phyloP scores from a whole-genome alignment of 371 early-diverging fungal genomes.

The Lichtheimia ornata region DNA sequence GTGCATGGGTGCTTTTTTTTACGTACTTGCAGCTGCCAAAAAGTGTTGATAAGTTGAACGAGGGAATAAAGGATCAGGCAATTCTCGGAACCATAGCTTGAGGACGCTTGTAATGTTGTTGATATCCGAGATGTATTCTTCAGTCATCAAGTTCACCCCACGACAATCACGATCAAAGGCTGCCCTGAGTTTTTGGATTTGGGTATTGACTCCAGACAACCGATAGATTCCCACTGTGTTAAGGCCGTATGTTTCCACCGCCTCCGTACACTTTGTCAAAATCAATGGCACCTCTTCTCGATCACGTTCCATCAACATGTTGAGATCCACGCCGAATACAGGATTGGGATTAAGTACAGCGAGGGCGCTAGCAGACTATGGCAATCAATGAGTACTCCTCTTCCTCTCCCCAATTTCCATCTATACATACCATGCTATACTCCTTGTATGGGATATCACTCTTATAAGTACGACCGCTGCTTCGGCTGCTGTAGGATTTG shows the following conservation, averaged over 20 bases:
- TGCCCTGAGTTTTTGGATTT: slow-evolving; percentile 67
- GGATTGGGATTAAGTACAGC: slow-evolving; percentile 60
- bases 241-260: slow-evolving; percentile 75
- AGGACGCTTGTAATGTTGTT: slow-evolving; percentile 82
- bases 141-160: slow-evolving; percentile 60
- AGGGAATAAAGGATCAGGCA: slow-evolving; percentile 86
- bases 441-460: slow-evolving; percentile 61
- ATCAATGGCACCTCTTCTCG: slow-evolving; percentile 72
- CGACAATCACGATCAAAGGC: slow-evolving; percentile 72
- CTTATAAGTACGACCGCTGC: slow-evolving; percentile 27
- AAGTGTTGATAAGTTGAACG: slow-evolving; percentile 61
- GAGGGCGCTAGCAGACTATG: slow-evolving; percentile 54
- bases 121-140: slow-evolving; percentile 69
- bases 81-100: slow-evolving; percentile 89
- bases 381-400: neutral
- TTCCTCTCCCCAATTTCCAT: neutral
- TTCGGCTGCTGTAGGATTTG: slow-evolving; percentile 29
- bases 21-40: slow-evolving; percentile 67
- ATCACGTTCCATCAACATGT: slow-evolving; percentile 67
- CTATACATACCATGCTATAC: slow-evolving; percentile 51
- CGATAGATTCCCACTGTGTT: slow-evolving; percentile 83
- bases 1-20: neutral
- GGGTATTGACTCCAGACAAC: slow-evolving; percentile 71
- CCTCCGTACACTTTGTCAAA: slow-evolving; percentile 74
- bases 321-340: slow-evolving; percentile 71